Base-by-base conservation (phyloP, 768 basidiomycete species). In the Pleurotus platypus region DNA sequence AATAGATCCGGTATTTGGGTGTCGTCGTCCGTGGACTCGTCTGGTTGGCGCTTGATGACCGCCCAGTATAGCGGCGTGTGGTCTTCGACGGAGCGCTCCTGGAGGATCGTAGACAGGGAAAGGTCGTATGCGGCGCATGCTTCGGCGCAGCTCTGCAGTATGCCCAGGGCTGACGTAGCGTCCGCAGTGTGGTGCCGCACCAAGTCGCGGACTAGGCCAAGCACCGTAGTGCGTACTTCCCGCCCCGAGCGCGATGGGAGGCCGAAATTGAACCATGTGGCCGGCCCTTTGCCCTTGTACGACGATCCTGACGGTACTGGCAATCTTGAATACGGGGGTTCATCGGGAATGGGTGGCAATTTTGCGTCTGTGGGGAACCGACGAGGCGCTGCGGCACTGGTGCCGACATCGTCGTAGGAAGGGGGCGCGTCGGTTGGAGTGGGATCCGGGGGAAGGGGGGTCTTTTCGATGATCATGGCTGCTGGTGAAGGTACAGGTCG, bases 21-120 rank as follows among this genome's bases (percentile, higher is more conserved):
- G 16, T 68, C 65, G 18, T 73, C 67, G 1, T 62, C 61, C n/a
- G 24, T 27, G 9, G 64, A 59, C 9, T 66, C 66, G 35, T 79
- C 76, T 5, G 74, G 65, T 0, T 77, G 76, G 2, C 78, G 79
- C 56, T 86, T 87, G 20, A 90, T 70, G 60, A 90, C 82, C 0
- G 83, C 84, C 89, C 89, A 90, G 64, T 90, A 90, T 2, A 90
- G 60, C 0, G 86, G 84, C 0, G 84, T 83, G 62, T 84, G 86
- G 0, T 72, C 74, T 62, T 89, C 89, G 35, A 89, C 82, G 7
- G 73, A 82, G 24, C 69, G 77, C 46, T 88, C 83, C 63, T 89
- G 88, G 0, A 90, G 70, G 6, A 90, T 62, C 0, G 72, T 58
- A 0, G 84, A 75, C 38, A 89, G 70, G 3, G 79, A 76, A 1